Conservation (phyloP, 179 eudicot genomes). For the Drosera spatulata region DNA sequence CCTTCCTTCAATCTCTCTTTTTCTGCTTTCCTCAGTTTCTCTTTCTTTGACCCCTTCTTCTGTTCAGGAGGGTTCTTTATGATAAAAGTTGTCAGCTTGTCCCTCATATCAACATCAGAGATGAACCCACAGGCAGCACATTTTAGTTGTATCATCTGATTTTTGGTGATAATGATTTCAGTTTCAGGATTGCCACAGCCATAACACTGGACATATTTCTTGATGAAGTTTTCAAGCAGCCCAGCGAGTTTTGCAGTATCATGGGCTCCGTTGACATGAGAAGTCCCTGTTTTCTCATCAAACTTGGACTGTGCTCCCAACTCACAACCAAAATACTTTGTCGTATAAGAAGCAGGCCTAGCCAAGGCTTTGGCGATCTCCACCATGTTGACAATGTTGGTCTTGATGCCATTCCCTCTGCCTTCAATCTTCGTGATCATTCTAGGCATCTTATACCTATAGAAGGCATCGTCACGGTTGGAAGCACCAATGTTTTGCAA, state of each 20-base stretch:
- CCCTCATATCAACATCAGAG: slow-evolving; percentile 81
- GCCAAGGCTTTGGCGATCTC: slow-evolving; percentile 76
- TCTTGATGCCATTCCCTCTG: slow-evolving; percentile 77
- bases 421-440: slow-evolving; percentile 77
- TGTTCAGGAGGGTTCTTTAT: slow-evolving; percentile 72
- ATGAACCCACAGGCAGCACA: slow-evolving; percentile 74
- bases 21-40: slow-evolving; percentile 81
- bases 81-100: slow-evolving; percentile 72
- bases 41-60: slow-evolving; percentile 61
- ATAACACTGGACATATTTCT: slow-evolving; percentile 71
- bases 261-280: slow-evolving; percentile 66
- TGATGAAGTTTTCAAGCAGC: slow-evolving; percentile 68
- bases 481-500: slow-evolving; percentile 69
- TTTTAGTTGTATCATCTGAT: slow-evolving; percentile 52
- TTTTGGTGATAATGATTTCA: slow-evolving; percentile 51
- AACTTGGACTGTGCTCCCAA: slow-evolving; percentile 81
- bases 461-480: slow-evolving; percentile 82
- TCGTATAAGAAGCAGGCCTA: slow-evolving; percentile 63
- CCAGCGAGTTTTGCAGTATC: slow-evolving; percentile 62
- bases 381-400: slow-evolving; percentile 73
- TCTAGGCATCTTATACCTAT: slow-evolving; percentile 80
- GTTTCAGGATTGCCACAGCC: slow-evolving; percentile 84
- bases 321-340: slow-evolving; percentile 70
- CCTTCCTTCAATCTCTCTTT: slow-evolving; percentile 81
- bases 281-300: slow-evolving; percentile 58